Base-by-base conservation (phyloP, 2,329 filamentous ascomycete genomes). In the Penicillium janthinellum region DNA sequence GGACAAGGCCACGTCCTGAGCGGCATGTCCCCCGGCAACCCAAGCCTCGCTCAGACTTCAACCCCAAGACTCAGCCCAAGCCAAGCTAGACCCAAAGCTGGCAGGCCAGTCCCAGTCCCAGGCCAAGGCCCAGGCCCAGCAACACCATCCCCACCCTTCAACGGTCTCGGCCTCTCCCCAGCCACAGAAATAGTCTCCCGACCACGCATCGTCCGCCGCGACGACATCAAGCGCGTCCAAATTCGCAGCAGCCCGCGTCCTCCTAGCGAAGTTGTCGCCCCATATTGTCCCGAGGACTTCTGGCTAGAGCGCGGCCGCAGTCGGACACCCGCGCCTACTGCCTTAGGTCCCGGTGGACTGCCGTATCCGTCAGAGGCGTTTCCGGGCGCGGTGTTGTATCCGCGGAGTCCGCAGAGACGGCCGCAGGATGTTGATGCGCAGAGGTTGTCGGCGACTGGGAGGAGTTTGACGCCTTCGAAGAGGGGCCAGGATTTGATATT, bases 141-240 rank as follows among this genome's bases (percentile, higher is more conserved):
- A 12, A 53, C 37, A 5, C 51, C 14, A 31, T 5, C 25, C 39
- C 51, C 25, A 4, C 25, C 51, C 7, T 31, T 22, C 37, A 42
- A 42, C 38, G 51, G 37, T 11, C 51, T 53, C 25, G 51, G 51
- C 15, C 51, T 53, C 51, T 31, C 22, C 15, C 11, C 51, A 8
- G 10, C 15, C 10, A 65, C 70, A 20, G 73, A 77, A 49, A 69
- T 71, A 4, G 58, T 74, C 11, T 72, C 74, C 2, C 63, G 69
- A 15, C 75, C 72, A 12, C 72, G 72, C n/a, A 70, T 71, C 15
- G 67, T 75, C 15, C 65, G 68, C 10, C 57, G 65, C 11, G 69
- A 75, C 31, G 71, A 74, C 52, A 75, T 75, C 35, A 74, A 70
- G 53, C 64, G 70, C 12, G 68, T 75, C 1, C 62, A 74, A 31